Base-by-base conservation (phyloP, 225 moss, liverwort and hornwort genomes). In the Antitrichia curtipendula region DNA sequence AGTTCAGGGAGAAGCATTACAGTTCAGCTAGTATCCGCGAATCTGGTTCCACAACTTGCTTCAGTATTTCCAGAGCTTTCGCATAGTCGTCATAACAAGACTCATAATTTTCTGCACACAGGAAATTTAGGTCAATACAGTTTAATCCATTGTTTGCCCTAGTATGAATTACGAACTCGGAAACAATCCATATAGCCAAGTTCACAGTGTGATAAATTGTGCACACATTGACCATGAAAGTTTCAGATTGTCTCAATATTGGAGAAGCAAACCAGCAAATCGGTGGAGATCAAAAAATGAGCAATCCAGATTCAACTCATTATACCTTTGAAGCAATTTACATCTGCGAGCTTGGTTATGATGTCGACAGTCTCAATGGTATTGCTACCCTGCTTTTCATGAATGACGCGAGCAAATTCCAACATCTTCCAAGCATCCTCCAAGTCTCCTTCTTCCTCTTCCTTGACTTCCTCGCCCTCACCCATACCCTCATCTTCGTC, bases 371-470 rank as follows among this genome's bases (percentile, higher is more conserved):
- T 92, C 89, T 94, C 97, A 88, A 99, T 94, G 31, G 92, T 95
- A 52, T 89, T 91, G 72, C 79, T 68, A 59, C 92, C 92, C 79
- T 94, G 87, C 91, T 94, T 97, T 72, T 95, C 93, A 86, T 96
- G 95, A 86, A 99, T 99, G 38, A 97, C 93, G 80, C 98, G 94
- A 78, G 98, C 98, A 88, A 93, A 93, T 81, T 99, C 98, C 85
- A 99, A 85, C 92, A 97, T 95, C 89, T 96, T 96, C 98, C 98
- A 99, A 61, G 98, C 97, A 90, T 95, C 92, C 88, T 99, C 97
- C 85, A 99, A 85, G 89, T 99, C 98, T 34, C 92, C 91, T 78
- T 96, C 91, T 84, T 95, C 98, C 82, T 94, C 98, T 61, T 97
- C 97, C 81, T 97, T 95, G 32, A 78, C 94, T 78, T 93, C 94